Conservation (phyloP, 2,329 filamentous ascomycete species). For the Cytospora piceicola region DNA sequence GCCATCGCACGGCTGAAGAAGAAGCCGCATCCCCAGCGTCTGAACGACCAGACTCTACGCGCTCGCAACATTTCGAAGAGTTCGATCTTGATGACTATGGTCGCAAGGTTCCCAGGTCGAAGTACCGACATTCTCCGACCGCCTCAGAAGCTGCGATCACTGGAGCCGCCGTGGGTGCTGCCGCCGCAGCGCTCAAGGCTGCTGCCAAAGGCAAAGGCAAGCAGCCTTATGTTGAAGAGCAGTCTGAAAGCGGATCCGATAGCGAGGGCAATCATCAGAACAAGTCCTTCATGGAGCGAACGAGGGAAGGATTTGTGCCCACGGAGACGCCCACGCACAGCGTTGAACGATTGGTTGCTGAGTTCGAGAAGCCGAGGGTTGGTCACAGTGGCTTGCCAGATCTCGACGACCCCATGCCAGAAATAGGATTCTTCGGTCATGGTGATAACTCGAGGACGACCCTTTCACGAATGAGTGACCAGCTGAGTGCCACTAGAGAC, state of each 20-base stretch:
- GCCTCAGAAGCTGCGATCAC: slow-evolving; percentile 62
- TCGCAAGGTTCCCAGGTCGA: slow-evolving; percentile 54
- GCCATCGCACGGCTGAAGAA: slow-evolving; percentile 44
- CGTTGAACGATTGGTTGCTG: slow-evolving; percentile 59
- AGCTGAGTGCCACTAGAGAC: slow-evolving; percentile 57
- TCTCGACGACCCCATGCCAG: slow-evolving; percentile 72
- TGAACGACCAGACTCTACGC: slow-evolving; percentile 47
- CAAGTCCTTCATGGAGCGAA: slow-evolving; percentile 69
- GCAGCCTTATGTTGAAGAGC: slow-evolving; percentile 42
- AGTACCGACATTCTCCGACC: slow-evolving; percentile 56
- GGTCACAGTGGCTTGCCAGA: slow-evolving; percentile 72
- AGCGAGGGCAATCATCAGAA: slow-evolving; percentile 61
- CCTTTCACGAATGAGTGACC: slow-evolving; percentile 80
- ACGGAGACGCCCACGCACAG: slow-evolving; percentile 62
- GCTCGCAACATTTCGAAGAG: slow-evolving; percentile 49
- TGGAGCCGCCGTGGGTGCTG: slow-evolving; percentile 57
- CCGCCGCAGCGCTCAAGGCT: slow-evolving; percentile 55
- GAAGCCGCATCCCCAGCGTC: slow-evolving; percentile 46
- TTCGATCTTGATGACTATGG: slow-evolving; percentile 64
- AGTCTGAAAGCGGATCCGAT: slow-evolving; percentile 45
- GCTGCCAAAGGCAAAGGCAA: slow-evolving; percentile 49
- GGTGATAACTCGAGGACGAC: slow-evolving; percentile 78
- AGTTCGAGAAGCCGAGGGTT: slow-evolving; percentile 59
- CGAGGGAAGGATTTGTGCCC: slow-evolving; percentile 58
- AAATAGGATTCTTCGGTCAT: slow-evolving; percentile 67